A percentile compares a stretch with the other conserved stretches of the same genome.
phyloP scores from a whole-genome alignment of 371 early-diverging fungal species.

The Apophysomyces sp. region DNA sequence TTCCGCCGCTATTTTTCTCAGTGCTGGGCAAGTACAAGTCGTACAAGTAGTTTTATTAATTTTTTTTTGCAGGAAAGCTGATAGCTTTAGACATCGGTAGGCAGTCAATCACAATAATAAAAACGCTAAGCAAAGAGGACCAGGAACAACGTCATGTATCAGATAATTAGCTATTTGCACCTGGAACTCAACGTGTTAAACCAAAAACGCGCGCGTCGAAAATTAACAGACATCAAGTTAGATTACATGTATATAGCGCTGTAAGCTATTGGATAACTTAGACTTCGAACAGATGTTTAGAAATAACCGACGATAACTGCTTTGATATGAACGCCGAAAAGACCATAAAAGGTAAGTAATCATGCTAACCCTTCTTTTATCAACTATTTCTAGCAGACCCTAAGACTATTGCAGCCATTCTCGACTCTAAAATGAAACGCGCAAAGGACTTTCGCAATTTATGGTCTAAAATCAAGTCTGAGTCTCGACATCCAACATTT shows the following conservation, averaged over 20 bases:
- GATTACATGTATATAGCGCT: slow-evolving; percentile 10
- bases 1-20: slow-evolving; percentile 1
- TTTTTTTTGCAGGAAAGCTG: not conserved
- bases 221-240: slow-evolving; percentile 1
- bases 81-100: not conserved
- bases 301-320: slow-evolving; percentile 10
- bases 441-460: not conserved
- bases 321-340: slow-evolving; percentile 5
- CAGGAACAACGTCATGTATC: slow-evolving; percentile 9
- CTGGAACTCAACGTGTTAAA: slow-evolving; percentile 5
- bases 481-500: slow-evolving; percentile 1
- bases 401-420: not conserved
- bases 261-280: not conserved
- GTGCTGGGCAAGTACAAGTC: not conserved
- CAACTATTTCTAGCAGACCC: not conserved
- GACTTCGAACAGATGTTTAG: slow-evolving; percentile 5
- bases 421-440: slow-evolving; percentile 6
- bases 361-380: not conserved
- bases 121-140: not conserved
- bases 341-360: slow-evolving; percentile 7
- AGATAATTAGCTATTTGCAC: slow-evolving; percentile 3
- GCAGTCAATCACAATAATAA: not conserved
- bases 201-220: not conserved
- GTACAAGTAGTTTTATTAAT: not conserved
- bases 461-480: slow-evolving; percentile 8